Conservation (phyloP, 495 filamentous ascomycete genomes). For the Neurospora intermedia region DNA sequence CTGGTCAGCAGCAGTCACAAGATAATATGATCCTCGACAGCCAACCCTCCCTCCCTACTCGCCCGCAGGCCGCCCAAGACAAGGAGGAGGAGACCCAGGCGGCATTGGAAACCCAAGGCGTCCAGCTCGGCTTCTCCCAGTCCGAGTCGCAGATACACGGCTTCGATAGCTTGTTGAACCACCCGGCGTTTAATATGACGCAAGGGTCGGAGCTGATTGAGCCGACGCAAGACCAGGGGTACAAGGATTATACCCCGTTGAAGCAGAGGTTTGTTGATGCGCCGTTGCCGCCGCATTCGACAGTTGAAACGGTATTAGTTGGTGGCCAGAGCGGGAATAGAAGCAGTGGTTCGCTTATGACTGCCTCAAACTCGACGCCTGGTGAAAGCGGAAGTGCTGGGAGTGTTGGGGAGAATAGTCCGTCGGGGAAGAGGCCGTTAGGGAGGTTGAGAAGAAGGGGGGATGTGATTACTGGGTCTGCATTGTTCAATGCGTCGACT, state of each 20-base stretch:
- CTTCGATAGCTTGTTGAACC: conserved; percentile 38
- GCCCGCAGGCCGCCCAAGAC: not conserved
- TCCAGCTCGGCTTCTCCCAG: conserved; percentile 42
- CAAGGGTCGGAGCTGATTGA: conserved; percentile 55
- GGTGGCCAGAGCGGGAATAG: conserved; percentile 5
- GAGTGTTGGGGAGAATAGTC: conserved; percentile 29
- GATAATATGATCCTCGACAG: conserved; percentile 56
- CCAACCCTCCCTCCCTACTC: conserved; percentile 29
- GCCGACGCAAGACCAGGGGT: conserved; percentile 79
- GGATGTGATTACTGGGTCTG: conserved; percentile 15
- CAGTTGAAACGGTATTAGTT: conserved; percentile 58
- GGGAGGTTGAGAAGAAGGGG: conserved; percentile 45
- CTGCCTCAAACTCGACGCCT: conserved; percentile 27
- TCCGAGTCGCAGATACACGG: conserved; percentile 43
- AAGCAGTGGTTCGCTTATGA: not conserved
- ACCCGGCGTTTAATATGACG: conserved; percentile 24
- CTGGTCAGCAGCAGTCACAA: conserved; percentile 12
- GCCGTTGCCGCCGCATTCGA: conserved; percentile 32
- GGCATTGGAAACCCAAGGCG: conserved; percentile 29
- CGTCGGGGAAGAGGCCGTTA: not conserved
- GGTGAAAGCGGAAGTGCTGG: not conserved
- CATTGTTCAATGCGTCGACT: conserved; percentile 19
- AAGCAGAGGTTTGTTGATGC: conserved; percentile 48
- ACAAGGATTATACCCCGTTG: conserved; percentile 44
- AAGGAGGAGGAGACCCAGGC: conserved; percentile 22